Evolutionary conservation across 495 filamentous ascomycete species (phyloP), one percentile per base, ranked within the genome.

Genomic region (Neurospora sp.): DNA sequence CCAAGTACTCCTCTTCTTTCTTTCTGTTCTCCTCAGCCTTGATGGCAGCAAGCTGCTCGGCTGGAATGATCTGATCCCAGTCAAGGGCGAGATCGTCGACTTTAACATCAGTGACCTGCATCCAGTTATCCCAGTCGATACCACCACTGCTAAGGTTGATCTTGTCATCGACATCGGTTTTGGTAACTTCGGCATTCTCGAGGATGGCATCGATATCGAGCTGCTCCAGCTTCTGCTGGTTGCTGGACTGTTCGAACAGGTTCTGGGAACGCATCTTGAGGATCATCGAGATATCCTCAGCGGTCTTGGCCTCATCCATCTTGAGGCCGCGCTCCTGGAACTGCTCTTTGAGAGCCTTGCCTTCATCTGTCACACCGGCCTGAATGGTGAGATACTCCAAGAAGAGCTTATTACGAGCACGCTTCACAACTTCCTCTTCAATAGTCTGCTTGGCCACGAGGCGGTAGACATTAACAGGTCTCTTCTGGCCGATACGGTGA

Each of bases 341-440:
- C 75, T 82, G 85, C 74, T 80, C 91, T 81, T 77, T 87, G 81
- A 93, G 90, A 73, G 91, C 91, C 74, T 92, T 92, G 62, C 94
- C 89, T 75, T 96, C 93, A 77, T 99, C 96, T 4, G 96, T 98
- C 20, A 98, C 92, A 76, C 96, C 96, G 72, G 93, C 91, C 75
- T 98, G 96, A 40, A 99, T 99, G 1, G 96, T 97, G 77, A 98
- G 91, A 76, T 95, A 97, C 78, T 99, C 96, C n/a, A 99, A 90
- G 81, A 99, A 92, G 71, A 98, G 92, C 83, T 99, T 99, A 82
- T 99, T 98, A 31, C 95, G 90, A 11, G 96, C 96, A 74, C 96
- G 89, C 81, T 97, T 95, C 37, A 99, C 90, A 37, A 99, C 91
- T 81, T 99, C 96, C 78, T 99, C 96, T 79, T 99, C 96, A 40